Evolutionary conservation across 73 alveolate species (phyloP).

Genomic region (Paramecium primaurelia): DNA sequence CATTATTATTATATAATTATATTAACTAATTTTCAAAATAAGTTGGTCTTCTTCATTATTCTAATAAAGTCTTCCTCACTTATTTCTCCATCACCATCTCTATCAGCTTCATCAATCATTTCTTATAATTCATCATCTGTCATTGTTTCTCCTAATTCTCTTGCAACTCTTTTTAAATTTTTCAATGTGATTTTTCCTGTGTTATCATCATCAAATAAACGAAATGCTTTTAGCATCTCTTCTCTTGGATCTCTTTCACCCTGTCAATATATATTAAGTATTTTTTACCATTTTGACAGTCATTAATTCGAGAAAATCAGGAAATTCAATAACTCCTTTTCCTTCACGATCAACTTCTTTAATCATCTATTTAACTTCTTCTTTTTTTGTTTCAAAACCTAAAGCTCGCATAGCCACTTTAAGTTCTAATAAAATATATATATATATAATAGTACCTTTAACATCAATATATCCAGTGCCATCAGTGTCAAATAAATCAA

Average conservation of each 20-base stretch:
- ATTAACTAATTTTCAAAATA: neutral
- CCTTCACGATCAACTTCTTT: slow-evolving; percentile 88
- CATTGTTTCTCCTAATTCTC: slow-evolving; percentile 88
- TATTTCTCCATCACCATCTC: slow-evolving; percentile 94
- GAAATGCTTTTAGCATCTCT: slow-evolving; percentile 84
- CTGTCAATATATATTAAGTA: neutral
- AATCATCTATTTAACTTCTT: slow-evolving; percentile 88
- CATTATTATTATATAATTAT: neutral
- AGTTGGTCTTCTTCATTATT: slow-evolving; percentile 5
- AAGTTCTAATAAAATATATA: slow-evolving; percentile 69
- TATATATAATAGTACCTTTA: slow-evolving; percentile 56
- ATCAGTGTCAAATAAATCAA: slow-evolving; percentile 86
- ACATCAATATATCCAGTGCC: slow-evolving; percentile 94
- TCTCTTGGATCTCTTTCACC: slow-evolving; percentile 90
- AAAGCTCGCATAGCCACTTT: slow-evolving; percentile 99
- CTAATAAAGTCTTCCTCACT: slow-evolving; percentile 26
- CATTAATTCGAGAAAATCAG: slow-evolving; percentile 84
- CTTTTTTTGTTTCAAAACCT: slow-evolving; percentile 99
- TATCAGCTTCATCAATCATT: slow-evolving; percentile 89
- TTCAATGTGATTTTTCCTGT: slow-evolving; percentile 88
- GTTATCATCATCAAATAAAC: slow-evolving; percentile 88
- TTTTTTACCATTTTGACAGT: slow-evolving; percentile 74
- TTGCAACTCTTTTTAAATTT: slow-evolving; percentile 86
- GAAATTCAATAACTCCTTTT: slow-evolving; percentile 83
- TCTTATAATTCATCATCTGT: slow-evolving; percentile 92